Percentiles rank a stretch among this genome's conserved stretches.
These are phyloP conservation scores for Telfairia occidentalis DNA, from an alignment of 331 rosid species.

Conservation along the genomic window DNA sequence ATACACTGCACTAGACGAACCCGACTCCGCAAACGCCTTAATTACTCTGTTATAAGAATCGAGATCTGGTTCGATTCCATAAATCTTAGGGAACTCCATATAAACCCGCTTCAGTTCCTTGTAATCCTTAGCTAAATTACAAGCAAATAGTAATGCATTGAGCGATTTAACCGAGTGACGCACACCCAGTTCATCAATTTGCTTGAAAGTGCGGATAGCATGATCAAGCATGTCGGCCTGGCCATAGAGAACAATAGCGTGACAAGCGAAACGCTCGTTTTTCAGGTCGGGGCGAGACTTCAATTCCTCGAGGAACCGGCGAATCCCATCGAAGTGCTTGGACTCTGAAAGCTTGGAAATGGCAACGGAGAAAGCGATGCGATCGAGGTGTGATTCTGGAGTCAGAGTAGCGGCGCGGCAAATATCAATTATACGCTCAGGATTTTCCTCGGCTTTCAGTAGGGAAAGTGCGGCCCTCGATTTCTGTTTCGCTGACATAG, in stretches of 20 bases:
- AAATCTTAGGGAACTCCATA: slow-evolving; percentile 47
- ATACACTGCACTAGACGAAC: slow-evolving; percentile 41
- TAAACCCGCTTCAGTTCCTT: slow-evolving; percentile 47
- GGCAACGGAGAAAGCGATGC: slow-evolving; percentile 50
- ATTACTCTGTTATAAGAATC: slow-evolving; percentile 54
- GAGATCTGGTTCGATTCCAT: slow-evolving; percentile 39
- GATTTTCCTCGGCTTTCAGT: slow-evolving; percentile 54
- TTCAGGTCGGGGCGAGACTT: slow-evolving; percentile 47
- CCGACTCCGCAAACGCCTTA: slow-evolving; percentile 51
- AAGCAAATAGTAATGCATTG: slow-evolving; percentile 50
- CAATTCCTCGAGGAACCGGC: slow-evolving; percentile 38
- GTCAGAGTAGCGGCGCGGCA: slow-evolving; percentile 68
- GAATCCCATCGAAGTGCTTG: slow-evolving; percentile 43
- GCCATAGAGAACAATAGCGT: slow-evolving; percentile 60
- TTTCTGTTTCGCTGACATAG: slow-evolving; percentile 39
- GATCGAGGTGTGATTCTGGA: slow-evolving; percentile 51
- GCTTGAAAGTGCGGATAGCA: slow-evolving; percentile 41
- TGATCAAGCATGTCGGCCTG: slow-evolving; percentile 57
- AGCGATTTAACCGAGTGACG: slow-evolving; percentile 44
- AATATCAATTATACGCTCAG: slow-evolving; percentile 45
- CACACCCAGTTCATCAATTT: slow-evolving; percentile 25
- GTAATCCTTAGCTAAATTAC: slow-evolving; percentile 43
- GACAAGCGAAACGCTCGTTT: slow-evolving; percentile 48
- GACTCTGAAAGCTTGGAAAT: slow-evolving; percentile 41
- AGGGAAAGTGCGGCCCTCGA: slow-evolving; percentile 39